Evolutionary conservation across 2,329 filamentous ascomycete species (phyloP), one percentile per base, ranked within the genome.

Genomic region (Didymellaceae sp.): DNA sequence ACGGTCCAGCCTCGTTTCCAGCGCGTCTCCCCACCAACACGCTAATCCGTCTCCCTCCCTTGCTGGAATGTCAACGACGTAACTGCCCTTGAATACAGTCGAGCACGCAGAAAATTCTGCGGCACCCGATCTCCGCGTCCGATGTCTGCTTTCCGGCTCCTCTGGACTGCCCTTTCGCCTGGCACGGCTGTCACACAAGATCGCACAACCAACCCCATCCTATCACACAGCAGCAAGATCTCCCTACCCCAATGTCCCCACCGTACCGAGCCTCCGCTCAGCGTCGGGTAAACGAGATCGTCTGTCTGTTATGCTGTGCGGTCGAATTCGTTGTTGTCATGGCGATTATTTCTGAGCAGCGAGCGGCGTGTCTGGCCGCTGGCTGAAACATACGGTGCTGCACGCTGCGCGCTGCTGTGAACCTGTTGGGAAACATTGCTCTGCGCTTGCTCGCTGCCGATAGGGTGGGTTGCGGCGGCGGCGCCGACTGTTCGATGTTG

Each of bases 391-490:
- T 28, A 26, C 39, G 26, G 45, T 45, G 41, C 45, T 33, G 14
- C 26, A 37, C 34, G 18, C 20, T 57, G 32, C 34, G 30, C 42
- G 10, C 53, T 52, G 52, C 35, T 31, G 52, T 51, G 55, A 45
- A 40, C 39, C 38, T n/a, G 43, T 53, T 52, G 54, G 40, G 33
- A 55, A 45, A 54, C 50, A 46, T 31, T 44, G 30, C 31, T n/a
- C 31, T 46, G 46, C 52, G 53, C 13, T 41, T 40, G 44, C 28
- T 16, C 38, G 18, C 22, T 20, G 42, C 33, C 24, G 17, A 38
- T 46, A 34, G 37, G 45, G 17, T 45, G 22, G 42, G n/a, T 11
- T 45, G 42, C 18, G 32, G 37, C 37, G 32, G 24, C 42, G 48
- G 37, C 42, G 10, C n/a, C n/a, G 18, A 37, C 11, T 31, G 48